Evolutionary conservation across 305 asterid genomes (phyloP), one percentile per base, ranked within the genome.

Genomic region (Lippia alba): DNA sequence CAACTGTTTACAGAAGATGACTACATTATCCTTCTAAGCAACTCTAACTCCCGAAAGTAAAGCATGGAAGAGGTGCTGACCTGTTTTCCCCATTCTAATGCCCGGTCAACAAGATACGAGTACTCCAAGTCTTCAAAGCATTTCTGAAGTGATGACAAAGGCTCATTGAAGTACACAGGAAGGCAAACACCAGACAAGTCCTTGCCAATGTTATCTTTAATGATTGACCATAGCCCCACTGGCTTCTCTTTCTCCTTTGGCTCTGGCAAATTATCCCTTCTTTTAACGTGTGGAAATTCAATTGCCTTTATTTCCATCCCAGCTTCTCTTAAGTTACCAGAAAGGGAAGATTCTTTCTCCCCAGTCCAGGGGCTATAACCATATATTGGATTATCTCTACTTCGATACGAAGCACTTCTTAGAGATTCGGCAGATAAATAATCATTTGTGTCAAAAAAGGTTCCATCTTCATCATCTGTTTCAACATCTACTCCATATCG

Each of bases 111-210:
- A 81, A 94, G 90, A 84, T 87, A 73, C 0, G 99, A 92, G 83
- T 92, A 92, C 71, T 94, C 99, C 85, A 94, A 84, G 84, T 94
- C 99, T 82, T 94, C 98, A 70, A 91, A 94, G 82, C 99, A 94
- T 80, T 94, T 94, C 79, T 94, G 99, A 78, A 94, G 79, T 3
- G 99, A 94, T 56, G 99, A 92, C 67, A 94, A 82, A 64, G 99
- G 99, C 86, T 94, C 99, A 56, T 94, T 94, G 80, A 94, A 94
- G 88, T 87, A 94, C 46, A 94, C 99, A 67, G 99, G 98, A 67
- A 94, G 96, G 81, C 99, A 94, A 73, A 94, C 99, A 75, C 99
- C 96, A 48, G 99, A 91, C 76, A 94, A 88, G 72, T 94, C 98
- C 87, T 94, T 94, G 76, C 98, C 99, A 56, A 94, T 94, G 73